These are phyloP conservation scores for Sclerotinia subarctica DNA, from an alignment of 2,329 filamentous ascomycete genomes.

Conservation along the genomic window DNA sequence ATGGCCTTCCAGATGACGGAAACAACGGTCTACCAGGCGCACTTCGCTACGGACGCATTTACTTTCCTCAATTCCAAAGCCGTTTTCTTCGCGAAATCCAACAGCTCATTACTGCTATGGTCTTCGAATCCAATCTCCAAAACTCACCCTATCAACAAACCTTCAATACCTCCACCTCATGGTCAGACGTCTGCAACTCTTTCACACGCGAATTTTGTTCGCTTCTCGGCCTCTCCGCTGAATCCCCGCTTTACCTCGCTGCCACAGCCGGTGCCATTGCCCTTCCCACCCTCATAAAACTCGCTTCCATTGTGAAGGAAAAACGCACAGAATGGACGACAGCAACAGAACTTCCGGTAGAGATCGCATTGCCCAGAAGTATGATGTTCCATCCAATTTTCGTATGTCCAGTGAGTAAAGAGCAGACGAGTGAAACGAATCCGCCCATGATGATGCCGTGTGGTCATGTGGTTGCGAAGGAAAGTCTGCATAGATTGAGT, in stretches of 20 bases:
- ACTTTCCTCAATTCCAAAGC: constrained; percentile 71
- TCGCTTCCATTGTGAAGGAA: constrained; percentile 80
- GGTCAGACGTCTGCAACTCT: constrained; percentile 77
- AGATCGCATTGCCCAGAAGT: constrained; percentile 57
- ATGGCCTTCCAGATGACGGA: constrained; percentile 53
- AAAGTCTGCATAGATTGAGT: constrained; percentile 74
- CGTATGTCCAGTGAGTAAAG: constrained; percentile 94
- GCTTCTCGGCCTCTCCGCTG: constrained; percentile 80
- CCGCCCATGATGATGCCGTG: constrained; percentile 97
- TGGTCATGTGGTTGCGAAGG: constrained; percentile 87
- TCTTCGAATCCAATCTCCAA: constrained; percentile 70
- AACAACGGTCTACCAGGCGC: constrained; percentile 61
- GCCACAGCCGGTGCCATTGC: constrained; percentile 91
- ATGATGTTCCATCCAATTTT: constrained; percentile 93
- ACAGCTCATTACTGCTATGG: constrained; percentile 75
- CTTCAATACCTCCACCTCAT: constrained; percentile 73
- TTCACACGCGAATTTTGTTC: constrained; percentile 96
- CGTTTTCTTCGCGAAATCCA: constrained; percentile 78
- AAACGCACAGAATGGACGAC: constrained; percentile 95
- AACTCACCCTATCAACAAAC: constrained; percentile 75
- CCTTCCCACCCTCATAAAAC: constrained; percentile 82
- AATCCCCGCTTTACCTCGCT: constrained; percentile 89
- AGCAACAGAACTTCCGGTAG: constrained; percentile 81
- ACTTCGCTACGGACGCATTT: constrained; percentile 68
- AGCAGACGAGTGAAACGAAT: constrained; percentile 89